Base-by-base conservation (phyloP, 257 asterid species). In the Fraxinus anomala region DNA sequence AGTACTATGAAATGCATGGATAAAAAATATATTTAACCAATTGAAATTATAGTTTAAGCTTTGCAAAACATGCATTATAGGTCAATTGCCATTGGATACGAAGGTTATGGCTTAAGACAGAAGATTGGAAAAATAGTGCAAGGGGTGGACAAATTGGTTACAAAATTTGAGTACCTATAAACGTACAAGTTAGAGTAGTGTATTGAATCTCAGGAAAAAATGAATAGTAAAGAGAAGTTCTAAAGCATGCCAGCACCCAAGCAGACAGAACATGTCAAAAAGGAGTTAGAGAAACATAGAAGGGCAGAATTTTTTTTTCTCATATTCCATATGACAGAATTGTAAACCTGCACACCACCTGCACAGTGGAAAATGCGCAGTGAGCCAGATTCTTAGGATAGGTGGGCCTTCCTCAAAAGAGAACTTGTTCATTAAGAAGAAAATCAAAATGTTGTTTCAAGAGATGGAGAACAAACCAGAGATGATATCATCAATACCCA, bases 331-430 rank as follows among this genome's bases (percentile, higher is more conserved):
- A 91, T 79, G 88, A 91, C 77, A 91, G 89, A 88, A 91, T 83
- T 85, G 94, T 79, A 90, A 90, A 88, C 97, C 95, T 91, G 97
- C 95, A 88, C 89, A 91, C 93, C 93, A 81, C 97, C 98, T 92
- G 98, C 97, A 94, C 94, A 91, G 92, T 88, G 96, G 96, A 92
- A 94, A 94, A 89, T 94, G 94, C 83, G 90, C 92, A 86, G 87
- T 92, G 82, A 92, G 97, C 92, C 82, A 80, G 59, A 73, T 80
- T 81, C 87, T 69, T 71, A 78, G 56, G 66, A 80, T 81, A 31
- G 75, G 82, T 73, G 80, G 83, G 72, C 69, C 26, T 71, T 74
- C 61, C n/a, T 63, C 21, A 70, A 71, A 81, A 44, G 14, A 76
- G 54, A 65, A 71, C 30, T 37, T 76, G 56, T 30, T 11, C 42